Conservation (phyloP, 176 grass and related monocot genomes). For the Tillandsia fasciculata region DNA sequence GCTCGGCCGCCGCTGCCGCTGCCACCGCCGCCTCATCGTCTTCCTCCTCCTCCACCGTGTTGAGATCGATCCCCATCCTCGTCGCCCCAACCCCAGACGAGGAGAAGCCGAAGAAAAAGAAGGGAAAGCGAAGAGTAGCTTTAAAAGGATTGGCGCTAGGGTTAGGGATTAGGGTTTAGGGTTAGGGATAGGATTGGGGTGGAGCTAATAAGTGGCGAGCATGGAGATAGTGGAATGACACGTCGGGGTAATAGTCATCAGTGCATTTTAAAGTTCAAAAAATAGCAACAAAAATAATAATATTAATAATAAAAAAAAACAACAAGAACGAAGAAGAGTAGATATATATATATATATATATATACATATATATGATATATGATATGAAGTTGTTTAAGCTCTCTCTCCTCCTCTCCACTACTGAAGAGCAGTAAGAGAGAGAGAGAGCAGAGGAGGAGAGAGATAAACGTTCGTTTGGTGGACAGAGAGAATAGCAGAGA, state of each 20-base stretch:
- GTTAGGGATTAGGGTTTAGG: not conserved
- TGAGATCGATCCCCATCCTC: constrained; percentile 89
- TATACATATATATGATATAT: too few species aligned
- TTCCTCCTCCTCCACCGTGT: constrained; percentile 52
- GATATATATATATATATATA: too few species aligned
- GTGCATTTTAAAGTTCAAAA: not conserved
- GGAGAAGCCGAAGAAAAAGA: not conserved
- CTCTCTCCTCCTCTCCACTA: not conserved
- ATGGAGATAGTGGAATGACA: not conserved
- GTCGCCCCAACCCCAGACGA: not conserved
- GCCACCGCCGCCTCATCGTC: constrained; percentile 29
- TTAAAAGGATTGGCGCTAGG: not conserved
- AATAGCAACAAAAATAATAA: not conserved
- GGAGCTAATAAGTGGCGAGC: too few species aligned
- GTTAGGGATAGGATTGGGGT: not conserved
- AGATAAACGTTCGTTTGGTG: not conserved
- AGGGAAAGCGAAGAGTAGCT: not conserved
- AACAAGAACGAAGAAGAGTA: too few species aligned
- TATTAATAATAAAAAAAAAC: too few species aligned
- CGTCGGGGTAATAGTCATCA: not conserved
- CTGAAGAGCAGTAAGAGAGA: not conserved
- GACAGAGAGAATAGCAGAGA: too few species aligned
- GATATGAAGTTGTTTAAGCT: too few species aligned
- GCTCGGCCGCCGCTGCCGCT: constrained; percentile 2
- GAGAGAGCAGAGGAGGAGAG: not conserved